A percentile compares a stretch with the other conserved stretches of the same genome.
Evolutionary conservation across 441 rosid species (phyloP).

Genomic region (Dalechampia spathulata): DNA sequence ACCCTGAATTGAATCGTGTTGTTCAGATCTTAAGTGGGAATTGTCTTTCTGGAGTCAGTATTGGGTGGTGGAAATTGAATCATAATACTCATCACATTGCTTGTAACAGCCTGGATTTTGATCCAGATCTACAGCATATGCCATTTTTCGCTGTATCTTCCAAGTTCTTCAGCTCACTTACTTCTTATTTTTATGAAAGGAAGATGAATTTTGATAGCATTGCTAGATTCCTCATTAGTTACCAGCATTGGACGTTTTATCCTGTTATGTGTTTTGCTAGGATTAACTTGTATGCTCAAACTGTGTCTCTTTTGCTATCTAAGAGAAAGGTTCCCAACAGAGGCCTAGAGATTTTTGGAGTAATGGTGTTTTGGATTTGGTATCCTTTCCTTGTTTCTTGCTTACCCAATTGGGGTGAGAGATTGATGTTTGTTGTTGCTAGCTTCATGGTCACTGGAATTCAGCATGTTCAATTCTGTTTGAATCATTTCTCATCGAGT

Average conservation of each 20-base stretch:
- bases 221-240: slow-evolving; percentile 46
- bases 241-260: slow-evolving; percentile 62
- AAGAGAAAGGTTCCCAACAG: slow-evolving; percentile 36
- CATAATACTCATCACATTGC: slow-evolving; percentile 68
- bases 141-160: slow-evolving; percentile 63
- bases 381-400: slow-evolving; percentile 55
- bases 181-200: slow-evolving; percentile 47
- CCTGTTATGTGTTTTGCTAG: slow-evolving; percentile 73
- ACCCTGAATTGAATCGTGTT: slow-evolving; percentile 24
- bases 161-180: slow-evolving; percentile 39
- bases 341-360: slow-evolving; percentile 43
- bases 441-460: slow-evolving; percentile 48
- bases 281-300: slow-evolving; percentile 52
- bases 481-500: slow-evolving; percentile 53
- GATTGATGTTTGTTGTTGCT: slow-evolving; percentile 43
- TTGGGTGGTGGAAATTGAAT: slow-evolving; percentile 69
- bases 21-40: slow-evolving; percentile 51
- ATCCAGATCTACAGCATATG: slow-evolving; percentile 73
- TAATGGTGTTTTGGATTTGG: slow-evolving; percentile 57
- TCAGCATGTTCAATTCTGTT: slow-evolving; percentile 65
- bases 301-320: slow-evolving; percentile 35
- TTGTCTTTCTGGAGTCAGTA: slow-evolving; percentile 63
- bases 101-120: slow-evolving; percentile 59
- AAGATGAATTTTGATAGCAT: slow-evolving; percentile 46
- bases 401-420: slow-evolving; percentile 58